Evolutionary conservation across 2,329 filamentous ascomycete genomes (phyloP).

Genomic region (Aspergillus terreus): DNA sequence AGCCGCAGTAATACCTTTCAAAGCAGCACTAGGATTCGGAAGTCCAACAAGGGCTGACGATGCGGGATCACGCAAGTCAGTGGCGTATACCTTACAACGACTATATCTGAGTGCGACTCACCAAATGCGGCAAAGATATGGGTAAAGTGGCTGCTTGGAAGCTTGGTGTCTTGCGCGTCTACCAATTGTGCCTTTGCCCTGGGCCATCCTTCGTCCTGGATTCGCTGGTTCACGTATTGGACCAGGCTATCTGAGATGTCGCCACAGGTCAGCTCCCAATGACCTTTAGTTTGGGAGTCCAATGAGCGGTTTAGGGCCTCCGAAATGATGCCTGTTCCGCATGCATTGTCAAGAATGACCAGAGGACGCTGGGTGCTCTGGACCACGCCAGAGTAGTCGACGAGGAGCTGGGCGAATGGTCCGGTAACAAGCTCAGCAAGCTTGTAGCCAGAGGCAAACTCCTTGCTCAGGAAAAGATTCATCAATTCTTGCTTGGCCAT

Average conservation of each 20-base stretch:
- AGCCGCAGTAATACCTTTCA: constrained; percentile 27
- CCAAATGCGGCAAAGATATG: constrained; percentile 49
- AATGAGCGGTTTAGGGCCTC: constrained; percentile 43
- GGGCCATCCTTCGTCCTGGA: constrained; percentile 44
- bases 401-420: constrained; percentile 24
- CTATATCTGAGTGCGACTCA: constrained; percentile 8
- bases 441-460: constrained; percentile 25
- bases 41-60: constrained; percentile 41
- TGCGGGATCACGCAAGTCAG: no score
- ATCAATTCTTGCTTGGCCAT: constrained; percentile 13
- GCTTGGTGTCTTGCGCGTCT: constrained; percentile 47
- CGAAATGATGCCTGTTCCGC: constrained; percentile 51
- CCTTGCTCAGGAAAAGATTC: constrained; percentile 14
- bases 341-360: constrained; percentile 51
- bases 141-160: constrained; percentile 39
- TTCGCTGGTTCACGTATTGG: constrained; percentile 37
- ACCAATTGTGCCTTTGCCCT: constrained; percentile 43
- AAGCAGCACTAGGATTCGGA: constrained; percentile 37
- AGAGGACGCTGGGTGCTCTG: constrained; percentile 19
- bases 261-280: constrained; percentile 49
- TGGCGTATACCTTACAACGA: background rate
- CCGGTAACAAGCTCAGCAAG: constrained; percentile 29
- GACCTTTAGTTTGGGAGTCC: constrained; percentile 33
- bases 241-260: constrained; percentile 48
- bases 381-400: constrained; percentile 27